These are phyloP conservation scores for Stentor roeselii DNA, from an alignment of 73 alveolate genomes.

Conservation along the genomic window DNA sequence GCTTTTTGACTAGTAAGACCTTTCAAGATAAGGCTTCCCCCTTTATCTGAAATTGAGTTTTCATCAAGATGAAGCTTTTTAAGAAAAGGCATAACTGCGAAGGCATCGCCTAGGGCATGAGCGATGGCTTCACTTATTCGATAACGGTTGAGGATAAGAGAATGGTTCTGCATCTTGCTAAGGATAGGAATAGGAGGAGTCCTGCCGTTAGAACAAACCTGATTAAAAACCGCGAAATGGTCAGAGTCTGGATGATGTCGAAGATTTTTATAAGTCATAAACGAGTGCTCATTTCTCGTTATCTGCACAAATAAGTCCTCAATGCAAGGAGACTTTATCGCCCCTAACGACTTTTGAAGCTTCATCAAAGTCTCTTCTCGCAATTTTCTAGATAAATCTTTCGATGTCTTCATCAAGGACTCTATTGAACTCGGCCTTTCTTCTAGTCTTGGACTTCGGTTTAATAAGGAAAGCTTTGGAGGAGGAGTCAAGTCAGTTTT, in stretches of 20 bases:
- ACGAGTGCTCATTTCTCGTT: neutral
- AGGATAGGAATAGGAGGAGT: constrained; percentile 7
- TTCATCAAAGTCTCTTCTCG: neutral
- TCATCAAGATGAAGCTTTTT: constrained; percentile 6
- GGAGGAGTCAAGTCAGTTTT: neutral
- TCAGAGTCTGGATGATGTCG: neutral
- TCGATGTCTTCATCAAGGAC: neutral
- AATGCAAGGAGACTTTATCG: neutral
- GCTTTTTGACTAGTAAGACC: neutral
- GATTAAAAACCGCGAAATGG: neutral
- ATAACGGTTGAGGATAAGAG: constrained; percentile 1
- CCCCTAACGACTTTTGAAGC: neutral
- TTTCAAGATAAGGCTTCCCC: neutral
- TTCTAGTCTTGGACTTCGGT: neutral
- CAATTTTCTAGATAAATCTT: neutral
- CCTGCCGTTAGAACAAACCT: neutral
- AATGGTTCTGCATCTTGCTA: neutral
- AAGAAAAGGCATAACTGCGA: neutral
- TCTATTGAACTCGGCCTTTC: constrained; percentile 5
- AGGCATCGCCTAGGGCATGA: constrained; percentile 1
- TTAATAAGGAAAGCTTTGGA: neutral
- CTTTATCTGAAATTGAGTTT: neutral
- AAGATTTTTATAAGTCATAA: neutral
- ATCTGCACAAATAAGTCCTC: neutral
- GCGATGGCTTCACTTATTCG: neutral